phyloP scores from a whole-genome alignment of 1,139 yeast genomes.

The Martiniozyma asiatica region DNA sequence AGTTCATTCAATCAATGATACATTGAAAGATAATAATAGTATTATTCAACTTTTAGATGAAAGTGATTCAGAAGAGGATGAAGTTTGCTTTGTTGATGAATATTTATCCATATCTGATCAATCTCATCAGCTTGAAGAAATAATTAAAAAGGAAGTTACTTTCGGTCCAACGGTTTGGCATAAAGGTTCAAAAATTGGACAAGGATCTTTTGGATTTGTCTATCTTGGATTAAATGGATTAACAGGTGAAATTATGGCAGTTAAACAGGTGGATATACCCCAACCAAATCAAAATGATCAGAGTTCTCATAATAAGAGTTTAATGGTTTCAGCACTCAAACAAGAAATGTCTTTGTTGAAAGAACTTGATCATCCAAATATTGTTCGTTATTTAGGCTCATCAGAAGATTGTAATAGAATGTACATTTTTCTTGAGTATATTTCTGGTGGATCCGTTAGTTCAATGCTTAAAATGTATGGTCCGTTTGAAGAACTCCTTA shows the following conservation, averaged over 20 bases:
- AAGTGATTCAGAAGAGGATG: constrained; percentile 21
- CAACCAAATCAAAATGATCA: constrained; percentile 18
- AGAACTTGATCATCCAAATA: constrained; percentile 80
- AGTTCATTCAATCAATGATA: too few species aligned
- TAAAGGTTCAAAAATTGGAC: constrained; percentile 85
- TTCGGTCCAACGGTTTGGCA: constrained; percentile 75
- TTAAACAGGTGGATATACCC: constrained; percentile 72
- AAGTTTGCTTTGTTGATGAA: constrained; percentile 8
- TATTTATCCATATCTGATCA: constrained; percentile 20
- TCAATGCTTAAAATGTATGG: constrained; percentile 79
- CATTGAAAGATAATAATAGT: constrained; percentile 5
- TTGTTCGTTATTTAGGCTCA: constrained; percentile 84
- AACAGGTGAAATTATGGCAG: constrained; percentile 95
- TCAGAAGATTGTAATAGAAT: constrained; percentile 57
- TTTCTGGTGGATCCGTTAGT: constrained; percentile 94
- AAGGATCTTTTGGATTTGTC: constrained; percentile 92
- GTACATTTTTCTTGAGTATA: constrained; percentile 85
- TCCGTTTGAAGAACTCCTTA: constrained; percentile 83
- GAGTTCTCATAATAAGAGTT: constrained; percentile 36
- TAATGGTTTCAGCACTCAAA: constrained; percentile 72
- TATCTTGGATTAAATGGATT: constrained; percentile 84
- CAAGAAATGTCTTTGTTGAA: constrained; percentile 73
- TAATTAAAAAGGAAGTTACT: constrained; percentile 16
- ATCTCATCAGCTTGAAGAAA: constrained; percentile 27
- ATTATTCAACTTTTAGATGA: constrained; percentile 22